Base-by-base conservation (phyloP, 2,329 filamentous ascomycete species). In the Chaetomiaceae sp. region DNA sequence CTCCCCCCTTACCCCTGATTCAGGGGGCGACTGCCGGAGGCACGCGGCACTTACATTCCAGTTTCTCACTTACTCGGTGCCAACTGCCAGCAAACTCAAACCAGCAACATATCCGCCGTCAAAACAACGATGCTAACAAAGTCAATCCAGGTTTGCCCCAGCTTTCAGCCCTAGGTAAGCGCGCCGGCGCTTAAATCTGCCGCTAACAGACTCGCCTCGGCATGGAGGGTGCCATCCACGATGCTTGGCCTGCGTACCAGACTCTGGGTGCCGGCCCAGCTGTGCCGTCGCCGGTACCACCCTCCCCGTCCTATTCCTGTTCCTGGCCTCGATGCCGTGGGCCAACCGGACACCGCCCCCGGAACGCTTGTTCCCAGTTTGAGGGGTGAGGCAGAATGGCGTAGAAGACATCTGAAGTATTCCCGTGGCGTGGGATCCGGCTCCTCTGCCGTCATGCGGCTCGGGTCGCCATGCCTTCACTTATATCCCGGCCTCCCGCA, bases 211-310 rank as follows among this genome's bases (percentile, higher is more conserved):
- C 15, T 20, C 17, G 37, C 11, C 22, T 33, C n/a, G 42, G 34
- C n/a, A 29, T 17, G 25, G 19, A 46, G 39, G 43, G 50, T 53
- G 43, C 1, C 33, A 47, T 53, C 12, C 29, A 38, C 1, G 29
- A 23, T 33, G 38, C 40, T 36, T 22, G 39, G 37, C 20, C 33
- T 46, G 27, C 20, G 20, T 50, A 19, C 23, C 33, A 29, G 31
- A 37, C 22, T 37, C 4, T 8, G 42, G 12, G 22, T 48, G 40
- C 29, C 48, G 20, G 22, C 7, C 42, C 39, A 14, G 39, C 55
- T 48, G 51, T 37, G 57, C 55, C 55, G 50, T 55, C 51, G 55
- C 48, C 55, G 48, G 27, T 46, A 40, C 52, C 43, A 53, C 54
- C 57, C 46, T 51, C 31, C 36, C 31, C 48, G 37, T 42, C 45